Evolutionary conservation across 176 grass and related monocot genomes (phyloP), one percentile per base, ranked within the genome.

Genomic region (Triticum urartu): DNA sequence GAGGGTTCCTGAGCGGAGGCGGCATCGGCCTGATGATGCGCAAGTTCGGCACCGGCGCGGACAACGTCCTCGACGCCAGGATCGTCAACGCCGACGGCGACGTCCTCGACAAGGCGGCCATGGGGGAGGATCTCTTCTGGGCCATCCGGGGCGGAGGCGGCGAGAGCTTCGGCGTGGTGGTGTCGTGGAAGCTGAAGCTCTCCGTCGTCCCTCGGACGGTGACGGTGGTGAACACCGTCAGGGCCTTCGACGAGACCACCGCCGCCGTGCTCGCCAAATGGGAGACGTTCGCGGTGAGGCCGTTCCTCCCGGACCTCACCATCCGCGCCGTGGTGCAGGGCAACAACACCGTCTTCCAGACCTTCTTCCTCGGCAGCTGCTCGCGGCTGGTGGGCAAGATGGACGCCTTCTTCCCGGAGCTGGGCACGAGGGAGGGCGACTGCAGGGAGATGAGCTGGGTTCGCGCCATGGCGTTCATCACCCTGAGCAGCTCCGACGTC

Each of bases 1-100:
- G 91, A 28, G 91, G 91, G 34, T 81, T 84, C 62, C 18, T 96
- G 28, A 96, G 79, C 67, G 94, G 92, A 72, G 92, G 94, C 21
- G 92, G 86, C 8, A 80, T 94, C 5, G 90, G 92, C 11, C 62
- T 88, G 40, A 20, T 97, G 78, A 68, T 68, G 34, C 81, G 94
- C 68, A 92, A 77, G 63, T 87, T 75, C 42, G 92, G 92, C 1
- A 88, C 94, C 32, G 21, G 88, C 1, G 21, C 59, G 15, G 94
- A 97, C 75, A 92, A 94, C 75, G 39, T 97, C 26, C 8, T 94
- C 3, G 92, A 97, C 77, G 94, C 91, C 47, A 76, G 5, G 45
- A 22, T 97, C 3, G 84, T 97, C 6, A 78, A 87, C 64, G 80
- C 81, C 70, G 13, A 71, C 8, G 89, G 91, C 3, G 65, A 67